Conservation (phyloP, 345 rosid genomes). For the Salix dunnii region DNA sequence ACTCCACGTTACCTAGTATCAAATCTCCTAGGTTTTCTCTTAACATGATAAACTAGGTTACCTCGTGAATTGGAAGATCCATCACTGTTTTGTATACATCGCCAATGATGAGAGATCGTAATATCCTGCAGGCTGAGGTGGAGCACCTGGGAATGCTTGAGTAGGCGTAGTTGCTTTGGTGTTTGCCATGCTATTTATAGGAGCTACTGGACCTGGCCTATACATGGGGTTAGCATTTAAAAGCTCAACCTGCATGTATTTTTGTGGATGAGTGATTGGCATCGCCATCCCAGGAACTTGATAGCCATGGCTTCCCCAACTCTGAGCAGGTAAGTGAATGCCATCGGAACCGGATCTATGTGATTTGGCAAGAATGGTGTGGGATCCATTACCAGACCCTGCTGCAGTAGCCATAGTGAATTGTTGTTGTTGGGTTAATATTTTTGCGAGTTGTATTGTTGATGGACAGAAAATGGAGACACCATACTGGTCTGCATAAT, state of each 20-base stretch:
- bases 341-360: constrained; percentile 25
- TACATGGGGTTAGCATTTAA: constrained; percentile 7
- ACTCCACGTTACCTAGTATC: neutral
- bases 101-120: constrained; percentile 47
- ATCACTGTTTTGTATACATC: constrained; percentile 38
- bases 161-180: constrained; percentile 19
- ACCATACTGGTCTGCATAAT: constrained; percentile 67
- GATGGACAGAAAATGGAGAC: constrained; percentile 81
- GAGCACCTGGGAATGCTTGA: constrained; percentile 18
- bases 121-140: constrained; percentile 35
- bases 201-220: constrained; percentile 20
- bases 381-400: constrained; percentile 7
- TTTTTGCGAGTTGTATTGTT: constrained; percentile 61
- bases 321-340: constrained; percentile 14
- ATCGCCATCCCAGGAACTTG: constrained; percentile 37
- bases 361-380: constrained; percentile 11
- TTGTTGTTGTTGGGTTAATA: constrained; percentile 11
- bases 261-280: constrained; percentile 24
- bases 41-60: neutral
- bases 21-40: neutral
- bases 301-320: constrained; percentile 20
- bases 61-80: neutral
- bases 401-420: constrained; percentile 1
- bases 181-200: constrained; percentile 21
- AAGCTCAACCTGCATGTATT: constrained; percentile 36